Evolutionary conservation across 2,329 filamentous ascomycete genomes (phyloP).

Genomic region (Aquanectria penicillioides): DNA sequence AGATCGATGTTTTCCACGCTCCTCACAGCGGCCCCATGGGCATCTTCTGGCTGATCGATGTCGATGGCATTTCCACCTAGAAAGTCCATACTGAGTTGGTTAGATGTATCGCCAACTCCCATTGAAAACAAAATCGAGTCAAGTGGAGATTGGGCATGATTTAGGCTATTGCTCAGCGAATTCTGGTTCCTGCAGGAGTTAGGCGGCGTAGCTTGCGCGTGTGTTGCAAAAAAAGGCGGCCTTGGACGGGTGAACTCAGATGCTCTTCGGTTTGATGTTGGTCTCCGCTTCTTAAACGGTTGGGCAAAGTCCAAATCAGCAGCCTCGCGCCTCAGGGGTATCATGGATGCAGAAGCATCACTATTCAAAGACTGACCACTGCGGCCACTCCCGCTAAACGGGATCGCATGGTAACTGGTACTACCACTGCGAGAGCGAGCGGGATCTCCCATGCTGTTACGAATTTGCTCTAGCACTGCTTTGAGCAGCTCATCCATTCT

Average conservation of each 20-base stretch:
- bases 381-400: slow-evolving; percentile 10
- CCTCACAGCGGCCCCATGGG: slow-evolving; percentile 18
- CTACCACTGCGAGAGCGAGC: slow-evolving; percentile 34
- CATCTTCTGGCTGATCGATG: slow-evolving; percentile 34
- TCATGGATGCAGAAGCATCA: slow-evolving; percentile 32
- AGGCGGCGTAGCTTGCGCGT: slow-evolving; percentile 32
- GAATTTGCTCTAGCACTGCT: slow-evolving; percentile 61
- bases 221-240: slow-evolving; percentile 40
- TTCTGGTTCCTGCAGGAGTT: slow-evolving; percentile 29
- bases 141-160: slow-evolving; percentile 35
- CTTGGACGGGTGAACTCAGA: slow-evolving; percentile 45
- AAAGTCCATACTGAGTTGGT: slow-evolving; percentile 42
- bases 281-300: slow-evolving; percentile 44
- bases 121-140: slow-evolving; percentile 42
- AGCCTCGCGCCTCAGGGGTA: slow-evolving; percentile 46
- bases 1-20: slow-evolving; percentile 40
- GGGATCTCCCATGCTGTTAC: slow-evolving; percentile 41
- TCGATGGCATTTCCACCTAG: slow-evolving; percentile 42
- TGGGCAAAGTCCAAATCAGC: slow-evolving; percentile 36
- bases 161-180: slow-evolving; percentile 12
- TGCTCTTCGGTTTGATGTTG: slow-evolving; percentile 39
- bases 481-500: slow-evolving; percentile 63
- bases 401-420: slow-evolving; percentile 20
- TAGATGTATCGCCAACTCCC: slow-evolving; percentile 35
- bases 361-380: slow-evolving; percentile 28